phyloP scores from a whole-genome alignment of 768 basidiomycete genomes.

The Nevesoporus exiguus region DNA sequence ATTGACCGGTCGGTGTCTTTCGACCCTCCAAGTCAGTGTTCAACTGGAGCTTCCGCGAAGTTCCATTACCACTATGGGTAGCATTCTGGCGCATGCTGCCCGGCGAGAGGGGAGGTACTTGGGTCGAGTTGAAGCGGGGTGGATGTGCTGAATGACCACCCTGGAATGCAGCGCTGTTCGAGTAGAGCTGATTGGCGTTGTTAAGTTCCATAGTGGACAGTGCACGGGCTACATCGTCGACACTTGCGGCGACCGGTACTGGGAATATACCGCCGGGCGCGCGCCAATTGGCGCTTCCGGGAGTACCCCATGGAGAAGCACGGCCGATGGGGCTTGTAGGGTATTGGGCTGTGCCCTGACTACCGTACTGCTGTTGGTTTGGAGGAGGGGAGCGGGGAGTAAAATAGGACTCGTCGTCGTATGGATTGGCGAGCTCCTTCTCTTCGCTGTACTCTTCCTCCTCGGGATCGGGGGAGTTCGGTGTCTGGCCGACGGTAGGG shows the following conservation, averaged over 20 bases:
- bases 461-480: constrained; percentile 48
- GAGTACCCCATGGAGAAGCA: constrained; percentile 61
- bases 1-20: constrained; percentile 53
- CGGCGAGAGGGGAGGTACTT: constrained; percentile 43
- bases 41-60: constrained; percentile 50
- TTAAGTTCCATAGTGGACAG: constrained; percentile 65
- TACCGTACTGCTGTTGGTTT: constrained; percentile 38
- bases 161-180: constrained; percentile 32
- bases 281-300: constrained; percentile 58
- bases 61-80: constrained; percentile 37
- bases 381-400: constrained; percentile 41
- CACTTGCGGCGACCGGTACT: constrained; percentile 30
- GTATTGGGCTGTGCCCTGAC: constrained; percentile 37
- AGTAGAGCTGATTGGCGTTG: constrained; percentile 28
- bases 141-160: constrained; percentile 57
- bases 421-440: constrained; percentile 37
- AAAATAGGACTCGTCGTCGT: constrained; percentile 56
- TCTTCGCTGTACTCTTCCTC: constrained; percentile 56
- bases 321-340: constrained; percentile 59
- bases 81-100: constrained; percentile 38
- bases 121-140: constrained; percentile 61
- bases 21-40: constrained; percentile 65
- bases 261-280: constrained; percentile 35
- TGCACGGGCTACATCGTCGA: constrained; percentile 78
- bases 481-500: constrained; percentile 33